Base-by-base conservation (phyloP, 2,329 filamentous ascomycete species). In the Mycosphaerella sp. region DNA sequence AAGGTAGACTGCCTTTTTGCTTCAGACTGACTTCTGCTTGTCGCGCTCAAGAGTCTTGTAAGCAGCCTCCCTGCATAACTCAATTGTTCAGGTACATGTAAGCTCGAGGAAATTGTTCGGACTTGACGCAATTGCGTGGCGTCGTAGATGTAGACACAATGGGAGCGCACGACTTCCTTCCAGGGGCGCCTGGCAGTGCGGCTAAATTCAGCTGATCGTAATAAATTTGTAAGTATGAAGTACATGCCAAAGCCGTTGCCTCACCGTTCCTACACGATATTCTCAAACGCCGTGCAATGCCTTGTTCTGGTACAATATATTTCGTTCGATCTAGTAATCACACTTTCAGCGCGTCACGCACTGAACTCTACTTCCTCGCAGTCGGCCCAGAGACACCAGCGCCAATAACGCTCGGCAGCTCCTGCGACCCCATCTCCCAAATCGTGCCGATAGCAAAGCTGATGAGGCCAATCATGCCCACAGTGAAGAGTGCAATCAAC, bases 391-490 rank as follows among this genome's bases (percentile, higher is more conserved):
- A 87, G 34, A 98, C 91, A 57, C 93, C 93, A 42, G 93, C 93
- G n/a, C 89, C 89, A 69, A 98, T 90, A 7, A 98, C 91, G 62
- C 89, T 89, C 0, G 93, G 93, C 58, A 97, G 75, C 71, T 89
- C 86, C 74, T 95, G 84, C 68, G 86, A 81, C 30, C 91, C 93
- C 64, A 97, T 87, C 56, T 75, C 84, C 70, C 85, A 93, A 48
- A 98, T 70, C 76, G 95, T 74, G 5, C 84, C 82, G 61, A 97
- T 84, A 9, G 81, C 82, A 66, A 86, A 84, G 34, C 76, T 77
- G 25, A 94, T 72, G 34, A 87, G 71, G 41, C 80, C 78, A 1
- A 93, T 71, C 56, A 94, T 74, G 34, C 82, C 71, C 42, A 96
- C 72, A 3, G 80, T 84, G 61, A 93, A 86, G 6, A 84, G 82